These are phyloP conservation scores for Vitis labrusca DNA, from an alignment of 164 flowering plant genomes.

Conservation along the genomic window DNA sequence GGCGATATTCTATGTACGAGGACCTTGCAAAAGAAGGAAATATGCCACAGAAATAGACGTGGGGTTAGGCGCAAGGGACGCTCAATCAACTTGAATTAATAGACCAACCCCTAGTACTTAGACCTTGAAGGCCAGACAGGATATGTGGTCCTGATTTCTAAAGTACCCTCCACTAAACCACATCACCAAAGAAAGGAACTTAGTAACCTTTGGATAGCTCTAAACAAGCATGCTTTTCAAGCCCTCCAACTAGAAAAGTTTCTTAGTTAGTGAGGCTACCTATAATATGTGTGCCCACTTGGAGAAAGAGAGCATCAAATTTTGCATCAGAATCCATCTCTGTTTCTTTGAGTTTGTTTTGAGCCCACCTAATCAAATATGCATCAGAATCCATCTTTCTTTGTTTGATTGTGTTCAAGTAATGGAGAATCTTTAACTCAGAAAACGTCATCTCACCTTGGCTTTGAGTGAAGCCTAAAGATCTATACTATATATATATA, in stretches of 20 bases:
- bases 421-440: slow-evolving; percentile 22
- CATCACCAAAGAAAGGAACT: slow-evolving; percentile 1
- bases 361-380: slow-evolving; percentile 3
- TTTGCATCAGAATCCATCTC: slow-evolving; percentile 11
- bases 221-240: slow-evolving; percentile 21
- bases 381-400: slow-evolving; percentile 27
- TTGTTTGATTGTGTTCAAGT: slow-evolving; percentile 18
- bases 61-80: too few species aligned
- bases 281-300: slow-evolving; percentile 15
- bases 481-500: neutral
- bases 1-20: too few species aligned
- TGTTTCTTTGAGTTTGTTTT: neutral
- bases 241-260: slow-evolving; percentile 13
- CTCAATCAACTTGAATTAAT: neutral
- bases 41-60: too few species aligned
- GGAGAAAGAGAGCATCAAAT: slow-evolving; percentile 2
- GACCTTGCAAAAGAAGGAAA: too few species aligned
- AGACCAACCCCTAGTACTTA: neutral
- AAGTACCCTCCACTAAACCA: slow-evolving; percentile 3
- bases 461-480: slow-evolving; percentile 36
- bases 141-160: slow-evolving; percentile 21
- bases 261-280: slow-evolving; percentile 8
- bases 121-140: neutral
- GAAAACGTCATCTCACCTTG: slow-evolving; percentile 30
- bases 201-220: slow-evolving; percentile 26